Percentiles rank a stretch among this genome's conserved stretches.
These are phyloP conservation scores for Tylopilus sp. DNA, from an alignment of 768 basidiomycete genomes.

Conservation along the genomic window DNA sequence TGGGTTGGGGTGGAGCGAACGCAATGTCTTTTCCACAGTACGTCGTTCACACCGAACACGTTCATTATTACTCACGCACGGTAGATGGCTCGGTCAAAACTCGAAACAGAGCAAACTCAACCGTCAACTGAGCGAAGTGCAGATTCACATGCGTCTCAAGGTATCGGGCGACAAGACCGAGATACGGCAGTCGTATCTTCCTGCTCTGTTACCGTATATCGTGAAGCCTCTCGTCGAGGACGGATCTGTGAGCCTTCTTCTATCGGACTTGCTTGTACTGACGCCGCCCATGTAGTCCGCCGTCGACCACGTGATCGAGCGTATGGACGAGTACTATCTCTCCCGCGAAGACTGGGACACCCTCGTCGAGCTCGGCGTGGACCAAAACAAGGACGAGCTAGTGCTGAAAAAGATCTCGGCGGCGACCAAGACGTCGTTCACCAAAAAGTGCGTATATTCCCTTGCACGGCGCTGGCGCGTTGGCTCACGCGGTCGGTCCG, in stretches of 20 bases:
- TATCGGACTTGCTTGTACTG: background rate
- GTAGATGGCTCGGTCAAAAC: constrained; percentile 96
- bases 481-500: background rate
- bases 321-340: constrained; percentile 93
- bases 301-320: constrained; percentile 76
- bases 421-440: constrained; percentile 81
- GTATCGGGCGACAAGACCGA: constrained; percentile 89
- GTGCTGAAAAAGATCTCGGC: constrained; percentile 82
- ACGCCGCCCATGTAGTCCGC: constrained; percentile 34
- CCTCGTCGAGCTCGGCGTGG: constrained; percentile 90
- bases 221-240: constrained; percentile 72
- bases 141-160: constrained; percentile 92
- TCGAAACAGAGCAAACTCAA: constrained; percentile 84
- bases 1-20: constrained; percentile 63
- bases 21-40: constrained; percentile 82
- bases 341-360: constrained; percentile 97
- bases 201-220: constrained; percentile 79
- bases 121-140: constrained; percentile 83
- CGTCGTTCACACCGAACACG: constrained; percentile 24
- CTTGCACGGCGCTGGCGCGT: background rate
- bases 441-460: constrained; percentile 66
- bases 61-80: background rate
- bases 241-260: constrained; percentile 61
- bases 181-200: constrained; percentile 89
- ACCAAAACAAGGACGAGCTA: constrained; percentile 64